These are phyloP conservation scores for Aspergillus cejpii DNA, from an alignment of 2,329 filamentous ascomycete genomes.

Conservation along the genomic window DNA sequence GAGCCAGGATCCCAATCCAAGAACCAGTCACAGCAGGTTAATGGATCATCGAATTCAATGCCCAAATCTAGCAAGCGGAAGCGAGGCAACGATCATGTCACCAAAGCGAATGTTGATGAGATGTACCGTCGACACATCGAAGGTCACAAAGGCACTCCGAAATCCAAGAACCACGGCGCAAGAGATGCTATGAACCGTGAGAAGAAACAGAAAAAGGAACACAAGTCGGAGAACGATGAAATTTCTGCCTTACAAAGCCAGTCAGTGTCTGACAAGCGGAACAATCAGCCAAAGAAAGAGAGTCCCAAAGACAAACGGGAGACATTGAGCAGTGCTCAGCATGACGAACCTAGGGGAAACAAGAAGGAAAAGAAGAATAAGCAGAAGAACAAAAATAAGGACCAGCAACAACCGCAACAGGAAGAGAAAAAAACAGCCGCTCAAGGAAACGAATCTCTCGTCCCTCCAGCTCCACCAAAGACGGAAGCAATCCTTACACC, in stretches of 20 bases:
- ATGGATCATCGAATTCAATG: constrained; percentile 22
- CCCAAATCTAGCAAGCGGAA: constrained; percentile 49
- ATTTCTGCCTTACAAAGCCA: not conserved
- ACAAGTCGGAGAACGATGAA: constrained; percentile 17
- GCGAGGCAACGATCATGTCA: constrained; percentile 48
- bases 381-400: constrained; percentile 31
- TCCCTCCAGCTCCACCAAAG: constrained; percentile 38
- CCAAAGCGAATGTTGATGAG: constrained; percentile 63
- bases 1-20: constrained; percentile 52
- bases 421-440: constrained; percentile 13
- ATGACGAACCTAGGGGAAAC: constrained; percentile 21
- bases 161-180: constrained; percentile 36
- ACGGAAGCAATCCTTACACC: constrained; percentile 67
- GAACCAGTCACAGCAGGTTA: constrained; percentile 47
- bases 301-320: constrained; percentile 24
- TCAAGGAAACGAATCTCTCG: constrained; percentile 9
- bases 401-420: constrained; percentile 20
- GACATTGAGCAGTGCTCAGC: constrained; percentile 7
- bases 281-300: constrained; percentile 8
- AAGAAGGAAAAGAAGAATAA: constrained; percentile 25
- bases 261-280: not conserved
- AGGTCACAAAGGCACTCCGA: constrained; percentile 44
- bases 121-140: constrained; percentile 77
- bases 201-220: constrained; percentile 28
- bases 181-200: constrained; percentile 19